Evolutionary conservation across 768 basidiomycete genomes (phyloP), one percentile per base, ranked within the genome.

Genomic region (Termitomyces sp.): DNA sequence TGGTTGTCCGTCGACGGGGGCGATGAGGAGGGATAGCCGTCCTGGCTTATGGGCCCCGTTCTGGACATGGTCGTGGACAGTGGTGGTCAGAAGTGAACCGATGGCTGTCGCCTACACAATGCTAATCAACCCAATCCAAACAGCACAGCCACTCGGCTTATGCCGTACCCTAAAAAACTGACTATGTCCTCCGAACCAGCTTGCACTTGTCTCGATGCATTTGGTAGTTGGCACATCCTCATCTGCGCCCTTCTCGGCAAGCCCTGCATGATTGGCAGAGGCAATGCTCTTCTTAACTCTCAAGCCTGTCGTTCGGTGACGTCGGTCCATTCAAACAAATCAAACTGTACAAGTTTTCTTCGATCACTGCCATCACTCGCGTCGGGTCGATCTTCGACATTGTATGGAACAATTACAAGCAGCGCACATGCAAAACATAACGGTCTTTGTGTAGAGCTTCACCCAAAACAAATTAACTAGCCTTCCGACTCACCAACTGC

Each of bases 1-100:
- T 81, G 81, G 67, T 88, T 85, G 63, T 84, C 78, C 40, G 81
- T 81, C n/a, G 77, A 67, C 28, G 82, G 80, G 43, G 66, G 66
- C 18, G 86, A 81, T 32, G 85, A 84, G 12, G 85, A 81, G 55
- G 80, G 79, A 67, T 86, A 86, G 75, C 83, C 82, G 68, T 87
- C 86, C 69, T 84, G 80, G 77, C 82, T 84, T 59, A 73, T 71
- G 46, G 77, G 79, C 72, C 79, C 80, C 67, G 78, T 75, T 70
- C 82, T 81, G 74, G 78, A 73, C 74, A 84, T 76, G 83, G 85
- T 83, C 64, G 62, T 48, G 59, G 67, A 54, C 50, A 33, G 68
- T 64, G 56, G 67, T 66, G 61, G 66, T 59, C 49, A 62, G 65
- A 67, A 57, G 53, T 57, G 62, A 61, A 64, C 57, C 55, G 36